Percentiles rank a stretch among this genome's conserved stretches.
Evolutionary conservation across 768 basidiomycete genomes (phyloP).

Genomic region (Tubosaeta sp.): DNA sequence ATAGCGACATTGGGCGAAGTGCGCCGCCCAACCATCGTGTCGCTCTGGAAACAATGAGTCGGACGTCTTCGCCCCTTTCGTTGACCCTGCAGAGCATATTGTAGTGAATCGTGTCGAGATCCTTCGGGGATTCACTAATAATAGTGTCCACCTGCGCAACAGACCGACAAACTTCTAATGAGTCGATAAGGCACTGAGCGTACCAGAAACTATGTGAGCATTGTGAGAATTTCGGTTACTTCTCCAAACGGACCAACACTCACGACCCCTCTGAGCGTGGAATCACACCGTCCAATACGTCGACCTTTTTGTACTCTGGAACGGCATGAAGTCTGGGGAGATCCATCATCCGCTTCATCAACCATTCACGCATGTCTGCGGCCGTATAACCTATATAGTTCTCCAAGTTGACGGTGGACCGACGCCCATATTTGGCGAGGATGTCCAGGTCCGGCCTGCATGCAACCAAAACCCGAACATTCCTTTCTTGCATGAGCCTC

Average conservation of each 20-base stretch:
- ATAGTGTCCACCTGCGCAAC: constrained; percentile 21
- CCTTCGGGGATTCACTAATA: constrained; percentile 13
- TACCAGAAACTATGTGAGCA: constrained; percentile 20
- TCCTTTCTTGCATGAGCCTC: constrained; percentile 16
- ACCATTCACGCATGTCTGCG: constrained; percentile 21
- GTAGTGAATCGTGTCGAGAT: constrained; percentile 21
- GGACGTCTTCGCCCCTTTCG: constrained; percentile 22
- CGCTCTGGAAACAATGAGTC: constrained; percentile 21
- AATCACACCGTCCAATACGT: constrained; percentile 16
- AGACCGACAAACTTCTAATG: constrained; percentile 23
- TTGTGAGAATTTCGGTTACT: neutral
- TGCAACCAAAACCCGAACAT: constrained; percentile 22
- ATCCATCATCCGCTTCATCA: constrained; percentile 24
- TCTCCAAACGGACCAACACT: neutral
- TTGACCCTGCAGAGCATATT: constrained; percentile 19
- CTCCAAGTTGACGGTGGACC: constrained; percentile 20
- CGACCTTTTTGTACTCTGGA: constrained; percentile 19
- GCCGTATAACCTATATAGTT: constrained; percentile 19
- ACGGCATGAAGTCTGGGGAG: constrained; percentile 21
- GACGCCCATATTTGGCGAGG: constrained; percentile 12
- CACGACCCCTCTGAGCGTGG: constrained; percentile 16
- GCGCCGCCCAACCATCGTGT: constrained; percentile 24
- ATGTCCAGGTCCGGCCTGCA: constrained; percentile 22
- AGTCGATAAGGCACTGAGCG: constrained; percentile 27
- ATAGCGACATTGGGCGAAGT: constrained; percentile 23